Evolutionary conservation across 768 basidiomycete species (phyloP).

Genomic region (Gautieria morchelliformis): DNA sequence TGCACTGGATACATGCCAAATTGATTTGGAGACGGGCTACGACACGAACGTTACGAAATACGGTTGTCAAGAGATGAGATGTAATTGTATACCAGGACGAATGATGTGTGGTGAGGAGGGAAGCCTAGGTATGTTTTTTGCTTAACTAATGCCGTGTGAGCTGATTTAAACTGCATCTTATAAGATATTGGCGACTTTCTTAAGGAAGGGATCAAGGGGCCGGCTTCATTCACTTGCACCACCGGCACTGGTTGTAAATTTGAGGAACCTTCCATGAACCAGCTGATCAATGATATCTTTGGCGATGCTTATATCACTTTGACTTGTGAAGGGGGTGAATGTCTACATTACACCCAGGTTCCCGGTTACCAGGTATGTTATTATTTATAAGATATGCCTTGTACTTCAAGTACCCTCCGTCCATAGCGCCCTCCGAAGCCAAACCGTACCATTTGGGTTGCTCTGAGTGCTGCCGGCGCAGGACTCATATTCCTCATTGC

Average conservation of each 20-base stretch:
- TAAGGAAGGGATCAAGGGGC: slow-evolving; percentile 80
- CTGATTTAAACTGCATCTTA: background rate
- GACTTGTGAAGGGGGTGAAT: slow-evolving; percentile 83
- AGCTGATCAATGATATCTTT: slow-evolving; percentile 87
- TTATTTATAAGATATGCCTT: too few species aligned
- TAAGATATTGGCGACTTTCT: slow-evolving; percentile 93
- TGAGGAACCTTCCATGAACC: slow-evolving; percentile 95
- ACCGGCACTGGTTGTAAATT: slow-evolving; percentile 72
- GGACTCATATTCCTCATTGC: slow-evolving; percentile 63
- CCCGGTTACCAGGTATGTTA: slow-evolving; percentile 70
- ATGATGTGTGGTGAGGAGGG: slow-evolving; percentile 96
- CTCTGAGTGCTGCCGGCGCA: slow-evolving; percentile 73
- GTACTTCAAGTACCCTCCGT: too few species aligned
- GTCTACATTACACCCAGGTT: slow-evolving; percentile 86
- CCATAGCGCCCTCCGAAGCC: slow-evolving; percentile 67
- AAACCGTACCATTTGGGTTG: slow-evolving; percentile 74
- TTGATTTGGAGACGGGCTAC: slow-evolving; percentile 37
- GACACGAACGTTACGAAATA: slow-evolving; percentile 69
- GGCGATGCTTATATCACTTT: slow-evolving; percentile 87
- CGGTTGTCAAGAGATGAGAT: slow-evolving; percentile 74
- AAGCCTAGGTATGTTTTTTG: slow-evolving; percentile 63
- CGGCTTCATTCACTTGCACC: slow-evolving; percentile 76
- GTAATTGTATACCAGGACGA: slow-evolving; percentile 85
- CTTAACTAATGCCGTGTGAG: background rate
- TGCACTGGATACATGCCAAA: slow-evolving; percentile 61